Evolutionary conservation across 305 asterid species (phyloP), one percentile per base, ranked within the genome.

Genomic region (Salvia sclarea): DNA sequence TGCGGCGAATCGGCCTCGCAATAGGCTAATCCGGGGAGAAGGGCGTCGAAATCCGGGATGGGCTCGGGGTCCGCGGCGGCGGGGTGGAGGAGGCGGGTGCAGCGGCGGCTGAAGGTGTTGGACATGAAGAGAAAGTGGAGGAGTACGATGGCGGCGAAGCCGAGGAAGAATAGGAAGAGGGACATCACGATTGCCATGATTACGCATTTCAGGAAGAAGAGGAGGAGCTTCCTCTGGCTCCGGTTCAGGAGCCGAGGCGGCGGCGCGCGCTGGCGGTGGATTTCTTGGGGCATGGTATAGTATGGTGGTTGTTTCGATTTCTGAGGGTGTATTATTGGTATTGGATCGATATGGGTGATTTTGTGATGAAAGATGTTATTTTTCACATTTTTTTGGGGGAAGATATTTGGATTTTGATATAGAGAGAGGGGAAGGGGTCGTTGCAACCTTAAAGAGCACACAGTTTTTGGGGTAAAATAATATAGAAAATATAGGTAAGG

Each of bases 81-180:
- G 68, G 50, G 77, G 65, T 48, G 69, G 70, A 72, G 59, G 68
- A 70, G 64, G 61, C 78, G 79, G 62, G 61, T 21, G 79, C 79
- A 69, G 64, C 82, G 82, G 67, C 89, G 89, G 68, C 58, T 78
- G 78, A 70, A 72, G 79, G 81, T 68, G 68, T 75, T 77, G 30
- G 90, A 80, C 75, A 80, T 67, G 78, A 84, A 67, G 49, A 84
- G 80, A 77, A 84, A 82, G 77, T 84, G 85, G 54, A 82, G 72
- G 78, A 84, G 78, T 76, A 84, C 75, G 73, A 84, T 31, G 67
- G 87, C 85, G 48, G 90, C 84, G 80, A 84, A 84, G 14, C 90
- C 90, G 17, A 84, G 72, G 81, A 84, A 80, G 83, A 82, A 84
- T 63, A 84, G 84, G 81, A 82, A 84, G 64, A 84, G 76, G 57